Percentiles rank a stretch among this genome's conserved stretches.
These are phyloP conservation scores for Nitzschia sp. DNA, from an alignment of 108 stramenopile genomes.

Conservation along the genomic window DNA sequence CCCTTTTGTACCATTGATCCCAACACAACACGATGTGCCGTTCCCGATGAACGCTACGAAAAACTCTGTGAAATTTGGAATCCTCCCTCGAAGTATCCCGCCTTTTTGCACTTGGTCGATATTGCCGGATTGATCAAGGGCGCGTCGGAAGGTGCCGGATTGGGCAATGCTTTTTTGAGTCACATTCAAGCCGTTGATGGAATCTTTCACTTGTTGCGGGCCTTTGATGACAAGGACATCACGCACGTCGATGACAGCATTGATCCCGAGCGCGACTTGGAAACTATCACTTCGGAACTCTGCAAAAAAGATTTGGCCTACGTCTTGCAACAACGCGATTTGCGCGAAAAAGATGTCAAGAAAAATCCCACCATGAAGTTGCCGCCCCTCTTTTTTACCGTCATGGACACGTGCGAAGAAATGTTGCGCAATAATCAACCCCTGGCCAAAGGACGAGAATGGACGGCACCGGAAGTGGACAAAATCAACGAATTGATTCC, in stretches of 20 bases:
- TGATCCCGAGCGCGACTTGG: conserved; percentile 88
- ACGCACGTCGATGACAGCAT: conserved; percentile 73
- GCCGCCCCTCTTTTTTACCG: conserved; percentile 7
- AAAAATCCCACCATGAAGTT: conserved; percentile 63
- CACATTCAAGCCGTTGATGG: conserved; percentile 81
- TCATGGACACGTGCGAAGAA: not conserved
- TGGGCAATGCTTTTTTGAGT: conserved; percentile 92
- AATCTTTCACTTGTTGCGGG: conserved; percentile 84
- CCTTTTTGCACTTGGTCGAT: conserved; percentile 83
- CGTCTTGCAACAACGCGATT: conserved; percentile 94
- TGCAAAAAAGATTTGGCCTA: conserved; percentile 84
- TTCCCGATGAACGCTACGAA: conserved; percentile 71
- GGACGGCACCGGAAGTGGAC: too few species aligned
- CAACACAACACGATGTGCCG: conserved; percentile 57
- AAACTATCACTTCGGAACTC: conserved; percentile 86
- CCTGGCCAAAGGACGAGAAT: too few species aligned
- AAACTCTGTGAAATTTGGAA: conserved; percentile 40
- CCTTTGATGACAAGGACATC: conserved; percentile 51
- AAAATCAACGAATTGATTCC: too few species aligned
- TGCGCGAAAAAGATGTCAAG: conserved; percentile 92
- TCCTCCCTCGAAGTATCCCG: conserved; percentile 48
- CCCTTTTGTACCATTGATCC: conserved; percentile 99
- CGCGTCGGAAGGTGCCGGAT: conserved; percentile 87
- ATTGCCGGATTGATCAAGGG: conserved; percentile 94
- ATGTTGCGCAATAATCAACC: too few species aligned